These are phyloP conservation scores for Geotrichum macrosporum DNA, from an alignment of 1,139 yeast genomes.

Conservation along the genomic window DNA sequence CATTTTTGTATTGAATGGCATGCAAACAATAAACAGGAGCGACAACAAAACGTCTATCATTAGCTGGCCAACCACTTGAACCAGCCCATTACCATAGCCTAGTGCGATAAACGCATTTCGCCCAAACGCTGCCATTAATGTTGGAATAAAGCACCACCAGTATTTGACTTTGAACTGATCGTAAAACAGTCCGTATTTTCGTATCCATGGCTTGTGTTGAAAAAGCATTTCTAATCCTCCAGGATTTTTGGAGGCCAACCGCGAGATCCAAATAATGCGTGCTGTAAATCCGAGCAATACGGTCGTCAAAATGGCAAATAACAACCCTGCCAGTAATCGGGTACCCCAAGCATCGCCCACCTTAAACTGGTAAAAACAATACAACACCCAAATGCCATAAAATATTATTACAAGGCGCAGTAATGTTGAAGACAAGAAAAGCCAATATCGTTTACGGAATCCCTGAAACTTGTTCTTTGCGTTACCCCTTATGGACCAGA, in stretches of 20 bases:
- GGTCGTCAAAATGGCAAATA: slow-evolving; percentile 32
- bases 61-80: slow-evolving; percentile 37
- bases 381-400: slow-evolving; percentile 37
- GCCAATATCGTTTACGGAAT: slow-evolving; percentile 30
- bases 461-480: slow-evolving; percentile 25
- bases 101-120: slow-evolving; percentile 37
- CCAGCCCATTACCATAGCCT: slow-evolving; percentile 35
- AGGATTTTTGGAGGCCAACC: slow-evolving; percentile 26
- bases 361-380: slow-evolving; percentile 35
- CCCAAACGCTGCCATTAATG: slow-evolving; percentile 31
- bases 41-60: slow-evolving; percentile 30
- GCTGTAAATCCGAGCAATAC: slow-evolving; percentile 29
- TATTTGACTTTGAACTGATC: slow-evolving; percentile 34
- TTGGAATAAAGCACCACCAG: slow-evolving; percentile 38
- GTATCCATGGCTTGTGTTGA: slow-evolving; percentile 35
- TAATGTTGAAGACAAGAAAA: slow-evolving; percentile 28
- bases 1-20: slow-evolving; percentile 35
- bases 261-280: slow-evolving; percentile 31
- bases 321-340: slow-evolving; percentile 33
- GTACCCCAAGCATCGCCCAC: slow-evolving; percentile 37
- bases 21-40: slow-evolving; percentile 24
- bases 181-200: slow-evolving; percentile 36
- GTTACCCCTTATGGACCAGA: slow-evolving; percentile 23
- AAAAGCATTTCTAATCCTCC: slow-evolving; percentile 32
- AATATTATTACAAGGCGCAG: slow-evolving; percentile 33